Conservation (phyloP, 768 basidiomycete species). For the Phlebiopsis flavidoalba region DNA sequence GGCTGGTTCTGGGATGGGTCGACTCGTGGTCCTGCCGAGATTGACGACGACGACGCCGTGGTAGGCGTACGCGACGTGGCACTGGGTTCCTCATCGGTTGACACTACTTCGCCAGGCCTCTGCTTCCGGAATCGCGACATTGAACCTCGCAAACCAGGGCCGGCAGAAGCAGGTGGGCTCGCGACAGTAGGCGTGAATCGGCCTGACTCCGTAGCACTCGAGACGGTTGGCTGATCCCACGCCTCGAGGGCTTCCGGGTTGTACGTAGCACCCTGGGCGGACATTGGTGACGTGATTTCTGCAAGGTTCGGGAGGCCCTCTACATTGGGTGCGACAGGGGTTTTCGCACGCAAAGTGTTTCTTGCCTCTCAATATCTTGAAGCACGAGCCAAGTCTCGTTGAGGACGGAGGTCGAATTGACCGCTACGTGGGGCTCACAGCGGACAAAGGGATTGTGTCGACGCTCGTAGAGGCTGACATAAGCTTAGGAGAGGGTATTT, state of each 20-base stretch:
- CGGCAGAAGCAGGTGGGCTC: constrained; percentile 65
- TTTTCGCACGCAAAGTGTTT: constrained; percentile 60
- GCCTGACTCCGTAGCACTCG: constrained; percentile 46
- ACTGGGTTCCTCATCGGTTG: constrained; percentile 1
- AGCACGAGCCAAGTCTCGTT: constrained; percentile 60
- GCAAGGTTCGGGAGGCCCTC: constrained; percentile 39
- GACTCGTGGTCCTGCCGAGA: constrained; percentile 3
- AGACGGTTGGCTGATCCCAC: constrained; percentile 11
- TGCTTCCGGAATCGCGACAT: constrained; percentile 68
- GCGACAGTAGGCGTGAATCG: constrained; percentile 41
- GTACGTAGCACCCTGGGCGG: constrained; percentile 28
- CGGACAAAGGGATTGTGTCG: constrained; percentile 26
- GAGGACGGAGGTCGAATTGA: constrained; percentile 25
- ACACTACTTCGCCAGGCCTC: constrained; percentile 17
- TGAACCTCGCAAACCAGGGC: constrained; percentile 73
- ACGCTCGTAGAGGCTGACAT: constrained; percentile 36
- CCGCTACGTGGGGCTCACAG: constrained; percentile 13
- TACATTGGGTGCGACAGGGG: constrained; percentile 45
- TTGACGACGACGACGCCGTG: not conserved
- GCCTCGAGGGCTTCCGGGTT: not conserved
- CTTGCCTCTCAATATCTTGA: constrained; percentile 53
- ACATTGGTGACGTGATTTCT: constrained; percentile 36
- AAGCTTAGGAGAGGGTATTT: constrained; percentile 36
- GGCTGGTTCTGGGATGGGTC: constrained; percentile 1
- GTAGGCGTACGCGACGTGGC: not conserved